phyloP scores from a whole-genome alignment of 2,329 filamentous ascomycete species.

The Harringtonia lauricola region DNA sequence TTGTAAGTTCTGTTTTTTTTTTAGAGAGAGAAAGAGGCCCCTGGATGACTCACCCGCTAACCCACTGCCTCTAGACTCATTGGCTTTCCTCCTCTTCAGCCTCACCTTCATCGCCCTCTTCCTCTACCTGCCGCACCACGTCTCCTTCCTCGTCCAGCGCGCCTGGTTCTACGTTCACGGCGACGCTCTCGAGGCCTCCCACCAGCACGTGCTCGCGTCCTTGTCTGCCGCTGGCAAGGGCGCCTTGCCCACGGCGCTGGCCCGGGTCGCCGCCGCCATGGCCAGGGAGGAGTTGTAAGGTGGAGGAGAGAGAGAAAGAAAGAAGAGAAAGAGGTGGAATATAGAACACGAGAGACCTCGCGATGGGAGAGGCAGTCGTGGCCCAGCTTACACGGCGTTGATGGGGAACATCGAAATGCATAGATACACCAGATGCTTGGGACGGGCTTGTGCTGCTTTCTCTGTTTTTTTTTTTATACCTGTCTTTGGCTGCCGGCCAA shows the following conservation, averaged over 20 bases:
- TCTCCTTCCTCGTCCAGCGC: conserved; percentile 70
- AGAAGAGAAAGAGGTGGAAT: background rate
- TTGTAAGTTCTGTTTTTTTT: conserved; percentile 47
- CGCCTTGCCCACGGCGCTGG: conserved; percentile 17
- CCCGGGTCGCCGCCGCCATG: conserved; percentile 14
- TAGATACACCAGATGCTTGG: no score
- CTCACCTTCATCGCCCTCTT: conserved; percentile 78
- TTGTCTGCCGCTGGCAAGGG: conserved; percentile 24
- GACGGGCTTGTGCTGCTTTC: no score
- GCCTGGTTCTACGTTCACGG: conserved; percentile 94
- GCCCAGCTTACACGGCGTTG: no score
- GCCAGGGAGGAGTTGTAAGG: conserved; percentile 3
- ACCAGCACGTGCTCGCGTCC: conserved; percentile 32
- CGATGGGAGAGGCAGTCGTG: no score
- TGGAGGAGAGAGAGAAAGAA: no score
- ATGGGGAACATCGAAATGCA: no score
- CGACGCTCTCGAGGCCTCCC: conserved; percentile 43
- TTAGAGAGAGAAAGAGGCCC: no score
- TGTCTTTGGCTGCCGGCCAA: no score
- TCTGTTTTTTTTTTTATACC: no score
- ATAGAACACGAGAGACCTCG: no score
- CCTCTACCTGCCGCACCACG: conserved; percentile 88
- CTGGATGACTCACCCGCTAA: background rate
- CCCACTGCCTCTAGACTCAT: conserved; percentile 57
- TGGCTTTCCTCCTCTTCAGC: conserved; percentile 81